phyloP scores from a whole-genome alignment of 257 asterid genomes.

The Solanum arcanum region DNA sequence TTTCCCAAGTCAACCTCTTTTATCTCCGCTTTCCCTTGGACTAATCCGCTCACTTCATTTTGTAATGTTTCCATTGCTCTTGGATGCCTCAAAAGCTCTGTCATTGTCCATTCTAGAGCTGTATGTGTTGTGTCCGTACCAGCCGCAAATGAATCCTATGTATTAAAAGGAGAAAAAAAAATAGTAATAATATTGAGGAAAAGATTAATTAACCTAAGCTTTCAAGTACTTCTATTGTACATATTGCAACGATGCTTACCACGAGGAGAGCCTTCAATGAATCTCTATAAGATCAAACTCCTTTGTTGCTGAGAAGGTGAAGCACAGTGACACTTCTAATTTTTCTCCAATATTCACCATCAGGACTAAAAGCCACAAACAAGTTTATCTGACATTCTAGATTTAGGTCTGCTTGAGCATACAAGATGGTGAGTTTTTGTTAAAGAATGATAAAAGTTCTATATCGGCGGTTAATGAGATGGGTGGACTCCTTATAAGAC shows the following conservation, averaged over 20 bases:
- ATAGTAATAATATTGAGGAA: too few relatives aligned
- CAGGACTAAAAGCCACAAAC: constrained; percentile 9
- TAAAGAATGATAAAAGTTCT: too few relatives aligned
- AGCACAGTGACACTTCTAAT: constrained; percentile 24
- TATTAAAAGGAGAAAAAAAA: background rate
- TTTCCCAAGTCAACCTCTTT: constrained; percentile 18
- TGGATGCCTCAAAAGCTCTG: constrained; percentile 17
- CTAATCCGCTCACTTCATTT: constrained; percentile 13
- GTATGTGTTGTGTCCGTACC: background rate
- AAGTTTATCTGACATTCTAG: constrained; percentile 3
- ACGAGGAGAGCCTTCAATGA: background rate
- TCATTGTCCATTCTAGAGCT: constrained; percentile 22
- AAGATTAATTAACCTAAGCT: too few relatives aligned
- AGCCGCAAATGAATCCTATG: background rate
- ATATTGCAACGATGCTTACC: background rate
- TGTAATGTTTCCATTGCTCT: background rate
- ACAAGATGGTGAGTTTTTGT: background rate
- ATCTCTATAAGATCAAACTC: constrained; percentile 25
- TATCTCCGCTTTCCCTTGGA: constrained; percentile 5
- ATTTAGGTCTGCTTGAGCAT: constrained; percentile 29
- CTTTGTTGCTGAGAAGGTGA: constrained; percentile 32
- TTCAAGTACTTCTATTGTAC: too few relatives aligned
- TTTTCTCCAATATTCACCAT: constrained; percentile 40
- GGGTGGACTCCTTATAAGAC: too few relatives aligned
- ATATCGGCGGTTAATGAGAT: too few relatives aligned